Conservation (phyloP, 2,329 filamentous ascomycete genomes). For the Nigrospora osmanthi region DNA sequence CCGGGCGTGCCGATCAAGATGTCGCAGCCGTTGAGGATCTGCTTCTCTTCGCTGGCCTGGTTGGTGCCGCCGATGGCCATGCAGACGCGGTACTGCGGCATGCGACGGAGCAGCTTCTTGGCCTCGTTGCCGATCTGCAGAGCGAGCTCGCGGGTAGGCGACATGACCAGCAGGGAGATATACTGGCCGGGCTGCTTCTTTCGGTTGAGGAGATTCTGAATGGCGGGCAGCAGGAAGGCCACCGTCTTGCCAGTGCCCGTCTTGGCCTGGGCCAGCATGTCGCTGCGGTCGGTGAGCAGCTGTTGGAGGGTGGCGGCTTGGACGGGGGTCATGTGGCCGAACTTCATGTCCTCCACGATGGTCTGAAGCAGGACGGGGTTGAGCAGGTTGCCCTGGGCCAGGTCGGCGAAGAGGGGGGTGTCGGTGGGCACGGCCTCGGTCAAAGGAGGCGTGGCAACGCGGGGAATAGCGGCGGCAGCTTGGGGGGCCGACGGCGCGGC, state of each 20-base stretch:
- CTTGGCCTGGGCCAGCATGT: slow-evolving; percentile 88
- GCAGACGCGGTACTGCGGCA: slow-evolving; percentile 68
- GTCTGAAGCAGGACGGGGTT: slow-evolving; percentile 57
- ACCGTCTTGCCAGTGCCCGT: slow-evolving; percentile 97
- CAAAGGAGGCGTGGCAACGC: neutral
- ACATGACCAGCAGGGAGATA: slow-evolving; percentile 66
- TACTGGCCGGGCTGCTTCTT: slow-evolving; percentile 12
- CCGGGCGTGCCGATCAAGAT: slow-evolving; percentile 77
- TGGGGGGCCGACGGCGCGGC: neutral
- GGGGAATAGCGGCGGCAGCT: neutral
- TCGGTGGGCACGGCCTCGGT: slow-evolving; percentile 1
- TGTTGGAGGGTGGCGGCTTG: slow-evolving; percentile 77
- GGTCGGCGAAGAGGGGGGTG: slow-evolving; percentile 31
- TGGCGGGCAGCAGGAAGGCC: slow-evolving; percentile 77
- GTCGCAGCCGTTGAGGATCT: slow-evolving; percentile 66
- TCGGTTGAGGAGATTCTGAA: slow-evolving; percentile 51
- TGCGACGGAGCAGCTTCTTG: slow-evolving; percentile 41
- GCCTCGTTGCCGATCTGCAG: slow-evolving; percentile 79
- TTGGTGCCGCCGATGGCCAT: slow-evolving; percentile 75
- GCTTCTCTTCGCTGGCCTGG: slow-evolving; percentile 62
- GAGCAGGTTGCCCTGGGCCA: slow-evolving; percentile 38
- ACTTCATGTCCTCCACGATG: slow-evolving; percentile 65
- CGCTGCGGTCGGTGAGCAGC: slow-evolving; percentile 60
- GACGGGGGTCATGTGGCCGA: slow-evolving; percentile 86
- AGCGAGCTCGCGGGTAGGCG: slow-evolving; percentile 74